These are phyloP conservation scores for Penicillium sp. DNA, from an alignment of 2,329 filamentous ascomycete genomes.

Conservation along the genomic window DNA sequence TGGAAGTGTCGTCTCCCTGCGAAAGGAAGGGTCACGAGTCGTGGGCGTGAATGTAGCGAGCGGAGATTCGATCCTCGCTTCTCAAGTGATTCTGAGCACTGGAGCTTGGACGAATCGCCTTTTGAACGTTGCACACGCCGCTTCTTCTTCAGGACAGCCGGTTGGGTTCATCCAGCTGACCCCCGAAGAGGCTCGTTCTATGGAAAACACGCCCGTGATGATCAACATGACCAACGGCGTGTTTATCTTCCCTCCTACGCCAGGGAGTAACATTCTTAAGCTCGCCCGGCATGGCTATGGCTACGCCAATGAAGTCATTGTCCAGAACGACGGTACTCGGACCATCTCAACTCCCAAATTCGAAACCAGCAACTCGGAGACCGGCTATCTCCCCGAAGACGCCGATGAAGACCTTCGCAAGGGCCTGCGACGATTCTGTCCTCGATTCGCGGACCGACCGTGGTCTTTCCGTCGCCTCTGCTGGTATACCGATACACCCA, in stretches of 20 bases:
- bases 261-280: slow-evolving; percentile 55
- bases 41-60: slow-evolving; percentile 58
- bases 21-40: slow-evolving; percentile 32
- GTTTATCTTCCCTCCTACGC: slow-evolving; percentile 52
- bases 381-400: slow-evolving; percentile 45
- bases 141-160: slow-evolving; percentile 74
- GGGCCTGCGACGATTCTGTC: slow-evolving; percentile 59
- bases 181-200: slow-evolving; percentile 61
- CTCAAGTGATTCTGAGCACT: slow-evolving; percentile 73
- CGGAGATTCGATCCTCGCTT: slow-evolving; percentile 54
- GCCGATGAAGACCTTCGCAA: slow-evolving; percentile 59
- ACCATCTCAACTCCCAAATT: slow-evolving; percentile 38
- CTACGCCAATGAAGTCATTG: slow-evolving; percentile 46
- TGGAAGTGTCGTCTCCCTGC: slow-evolving; percentile 28
- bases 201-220: slow-evolving; percentile 63
- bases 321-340: slow-evolving; percentile 18
- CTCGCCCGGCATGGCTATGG: slow-evolving; percentile 65
- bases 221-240: slow-evolving; percentile 45
- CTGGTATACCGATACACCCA: slow-evolving; percentile 70
- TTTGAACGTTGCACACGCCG: slow-evolving; percentile 69
- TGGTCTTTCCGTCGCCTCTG: slow-evolving; percentile 64
- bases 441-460: slow-evolving; percentile 56
- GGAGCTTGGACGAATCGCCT: slow-evolving; percentile 80
- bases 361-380: slow-evolving; percentile 40
- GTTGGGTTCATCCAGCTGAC: slow-evolving; percentile 73